Base-by-base conservation (phyloP, 192 early-diverging fungal species). In the Coemansia biformis region DNA sequence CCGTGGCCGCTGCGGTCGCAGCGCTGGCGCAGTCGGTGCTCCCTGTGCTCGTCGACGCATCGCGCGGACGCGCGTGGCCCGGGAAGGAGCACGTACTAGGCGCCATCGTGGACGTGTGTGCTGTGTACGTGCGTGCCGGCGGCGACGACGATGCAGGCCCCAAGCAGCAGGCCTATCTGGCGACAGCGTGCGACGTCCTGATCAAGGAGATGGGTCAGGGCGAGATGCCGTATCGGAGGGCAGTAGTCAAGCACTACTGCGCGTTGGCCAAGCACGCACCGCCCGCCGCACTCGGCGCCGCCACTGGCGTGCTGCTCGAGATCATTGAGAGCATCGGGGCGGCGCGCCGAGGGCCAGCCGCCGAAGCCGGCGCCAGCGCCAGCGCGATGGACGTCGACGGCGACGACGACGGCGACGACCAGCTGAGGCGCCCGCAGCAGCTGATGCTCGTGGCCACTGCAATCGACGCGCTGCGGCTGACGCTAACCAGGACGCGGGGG, bases 21-120 rank as follows among this genome's bases (percentile, higher is more conserved):
- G 26, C 26, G 21, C 31, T 71, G 15, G 48, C 51, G 14, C 50
- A 55, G 38, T 21, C 43, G 31, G 40, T 47, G 38, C 38, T 71
- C 6, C 60, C 56, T 0, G 51, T 44, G 30, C 67, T 71, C 2
- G 34, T 56, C 7, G 28, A 17, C 6, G 56, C 67, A 8, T 43
- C 48, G 30, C 59, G 50, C 30, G 67, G 67, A 28, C 46, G 56
- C 44, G 22, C 54, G 41, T 71, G 67, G 67, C 59, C 67, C 0
- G 67, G 67, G 7, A 71, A 63, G 29, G 67, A 63, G 35, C 56
- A 71, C 29, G 60, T 63, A 16, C 39, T 71, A 12, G 67, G 46
- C 8, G 47, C 59, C 10, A 43, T 71, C 35, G 60, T 63, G 18
- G 39, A 46, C 14, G 60, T 71, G 14, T 71, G 60, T 34, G 13